A percentile compares a stretch with the other conserved stretches of the same genome.
These are phyloP conservation scores for Neopestalotiopsis sp. DNA, from an alignment of 2,329 filamentous ascomycete genomes.

Conservation along the genomic window DNA sequence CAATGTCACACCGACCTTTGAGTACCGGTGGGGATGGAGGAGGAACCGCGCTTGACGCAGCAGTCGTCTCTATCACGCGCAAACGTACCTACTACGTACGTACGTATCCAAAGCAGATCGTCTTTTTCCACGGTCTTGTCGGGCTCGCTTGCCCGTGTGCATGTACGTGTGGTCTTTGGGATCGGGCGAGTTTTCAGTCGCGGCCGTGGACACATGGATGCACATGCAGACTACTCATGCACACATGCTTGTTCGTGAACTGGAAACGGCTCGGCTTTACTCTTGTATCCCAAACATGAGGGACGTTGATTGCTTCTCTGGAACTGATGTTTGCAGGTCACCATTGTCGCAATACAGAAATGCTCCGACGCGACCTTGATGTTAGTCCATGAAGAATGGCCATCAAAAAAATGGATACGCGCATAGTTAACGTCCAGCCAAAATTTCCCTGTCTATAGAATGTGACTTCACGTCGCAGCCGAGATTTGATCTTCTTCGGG, in stretches of 20 bases:
- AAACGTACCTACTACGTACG: background rate
- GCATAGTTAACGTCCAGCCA: no score
- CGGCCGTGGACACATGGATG: background rate
- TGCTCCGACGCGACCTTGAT: no score
- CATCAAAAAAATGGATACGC: no score
- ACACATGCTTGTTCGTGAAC: background rate
- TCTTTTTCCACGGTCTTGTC: background rate
- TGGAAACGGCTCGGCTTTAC: no score
- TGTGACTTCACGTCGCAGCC: background rate
- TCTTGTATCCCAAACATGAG: no score
- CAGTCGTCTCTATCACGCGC: background rate
- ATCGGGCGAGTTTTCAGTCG: background rate
- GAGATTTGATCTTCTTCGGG: background rate
- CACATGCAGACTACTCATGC: background rate
- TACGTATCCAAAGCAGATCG: background rate
- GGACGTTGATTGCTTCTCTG: no score
- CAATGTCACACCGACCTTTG: slow-evolving; percentile 2
- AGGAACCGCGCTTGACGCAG: background rate
- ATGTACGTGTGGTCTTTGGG: background rate
- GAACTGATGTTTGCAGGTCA: no score
- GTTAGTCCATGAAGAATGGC: no score
- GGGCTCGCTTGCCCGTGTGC: background rate
- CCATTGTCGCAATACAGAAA: no score
- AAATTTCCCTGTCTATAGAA: background rate
- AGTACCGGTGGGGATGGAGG: background rate